phyloP scores from a whole-genome alignment of 345 rosid genomes.

The Anacardium occidentale region DNA sequence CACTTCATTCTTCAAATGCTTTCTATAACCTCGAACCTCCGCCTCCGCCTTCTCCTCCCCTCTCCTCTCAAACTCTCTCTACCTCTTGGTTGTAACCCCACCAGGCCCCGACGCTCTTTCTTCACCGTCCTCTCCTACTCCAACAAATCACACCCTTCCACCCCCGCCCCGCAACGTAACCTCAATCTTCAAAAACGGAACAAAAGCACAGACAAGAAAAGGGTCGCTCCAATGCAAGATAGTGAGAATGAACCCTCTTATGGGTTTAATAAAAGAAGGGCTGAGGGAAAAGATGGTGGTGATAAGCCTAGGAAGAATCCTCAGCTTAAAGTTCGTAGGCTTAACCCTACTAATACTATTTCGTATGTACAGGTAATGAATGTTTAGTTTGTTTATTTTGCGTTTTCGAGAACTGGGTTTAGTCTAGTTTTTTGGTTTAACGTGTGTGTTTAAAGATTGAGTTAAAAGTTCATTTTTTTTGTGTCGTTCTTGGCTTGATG shows the following conservation, averaged over 20 bases:
- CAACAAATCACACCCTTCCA: constrained; percentile 39
- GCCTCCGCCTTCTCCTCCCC: constrained; percentile 46
- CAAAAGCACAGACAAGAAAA: constrained; percentile 27
- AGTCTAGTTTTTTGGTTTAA: constrained; percentile 3
- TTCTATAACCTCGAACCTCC: constrained; percentile 36
- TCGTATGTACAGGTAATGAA: constrained; percentile 75
- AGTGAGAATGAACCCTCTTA: constrained; percentile 27
- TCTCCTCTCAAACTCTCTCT: constrained; percentile 20
- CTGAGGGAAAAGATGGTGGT: constrained; percentile 62
- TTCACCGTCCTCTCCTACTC: constrained; percentile 37
- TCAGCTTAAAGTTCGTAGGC: constrained; percentile 62
- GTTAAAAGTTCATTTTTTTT: neutral
- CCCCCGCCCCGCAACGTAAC: constrained; percentile 27
- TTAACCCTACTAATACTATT: constrained; percentile 81
- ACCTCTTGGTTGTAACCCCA: constrained; percentile 34
- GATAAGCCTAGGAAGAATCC: constrained; percentile 65
- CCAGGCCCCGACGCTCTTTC: constrained; percentile 25
- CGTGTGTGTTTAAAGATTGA: neutral
- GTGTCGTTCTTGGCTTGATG: neutral
- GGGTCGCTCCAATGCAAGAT: constrained; percentile 38
- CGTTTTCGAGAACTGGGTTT: constrained; percentile 7
- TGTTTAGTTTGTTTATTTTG: constrained; percentile 8
- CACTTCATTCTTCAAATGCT: constrained; percentile 31
- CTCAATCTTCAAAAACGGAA: constrained; percentile 37
- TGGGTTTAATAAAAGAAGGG: constrained; percentile 83